Evolutionary conservation across 2,329 filamentous ascomycete genomes (phyloP), one percentile per base, ranked within the genome.

Genomic region (Colletotrichum incanum): DNA sequence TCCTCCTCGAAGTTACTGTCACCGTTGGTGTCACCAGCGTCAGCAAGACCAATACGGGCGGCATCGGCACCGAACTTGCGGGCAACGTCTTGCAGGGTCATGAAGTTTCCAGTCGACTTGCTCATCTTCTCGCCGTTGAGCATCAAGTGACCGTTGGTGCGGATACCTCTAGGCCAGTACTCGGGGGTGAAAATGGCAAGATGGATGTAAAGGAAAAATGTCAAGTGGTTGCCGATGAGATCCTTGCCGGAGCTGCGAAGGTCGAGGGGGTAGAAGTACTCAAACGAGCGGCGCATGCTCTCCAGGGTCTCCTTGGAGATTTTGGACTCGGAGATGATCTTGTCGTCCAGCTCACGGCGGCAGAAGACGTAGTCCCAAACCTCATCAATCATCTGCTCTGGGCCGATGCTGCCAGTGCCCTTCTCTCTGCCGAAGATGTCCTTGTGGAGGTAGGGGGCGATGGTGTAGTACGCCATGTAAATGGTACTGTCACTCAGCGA

Each of bases 51-150:
- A 77, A 98, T 93, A 80, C 96, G 91, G 54, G 93, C 93, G 62
- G 96, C 96, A 81, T 98, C 96, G 11, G 96, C 96, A 78, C 96
- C 96, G 78, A 96, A 99, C 82, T 99, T 99, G 77, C 92, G 89
- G 18, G 96, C 93, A 39, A 95, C 89, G 74, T 98, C 94, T 65
- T 92, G 89, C 64, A 98, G 87, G 14, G 96, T 98, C 81, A 99
- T 88, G 87, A 99, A 99, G 85, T 98, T 99, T 74, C 96, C 96
- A 0, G 95, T 98, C 65, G 93, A 96, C 87, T 99, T 99, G 68
- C 92, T 93, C 96, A 99, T 99, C 89, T 99, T 99, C 81, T 98
- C 94, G 61, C 96, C 96, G 81, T 99, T 99, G 75, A 99, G 88
- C 82, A 97, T 91, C 78, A 98, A 85, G 84, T 98, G 96, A 1